A percentile compares a stretch with the other conserved stretches of the same genome.
phyloP scores from a whole-genome alignment of 2,329 filamentous ascomycete genomes.

The Hypoxylon sp. region DNA sequence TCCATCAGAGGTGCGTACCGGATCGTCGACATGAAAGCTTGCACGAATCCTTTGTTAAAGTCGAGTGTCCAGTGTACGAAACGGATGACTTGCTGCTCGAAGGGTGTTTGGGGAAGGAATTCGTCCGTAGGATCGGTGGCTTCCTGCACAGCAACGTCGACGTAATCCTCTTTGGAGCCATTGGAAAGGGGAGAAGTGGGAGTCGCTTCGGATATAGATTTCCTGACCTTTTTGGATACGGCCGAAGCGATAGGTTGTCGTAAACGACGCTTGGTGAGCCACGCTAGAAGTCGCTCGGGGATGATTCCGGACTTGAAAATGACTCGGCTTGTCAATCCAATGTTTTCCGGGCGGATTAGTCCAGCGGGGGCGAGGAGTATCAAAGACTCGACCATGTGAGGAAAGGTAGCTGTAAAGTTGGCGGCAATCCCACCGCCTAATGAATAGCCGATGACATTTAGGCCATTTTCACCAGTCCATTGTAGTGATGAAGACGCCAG shows the following conservation, averaged over 20 bases:
- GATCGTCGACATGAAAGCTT: slow-evolving; percentile 67
- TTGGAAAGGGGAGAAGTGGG: slow-evolving; percentile 29
- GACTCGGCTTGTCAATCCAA: slow-evolving; percentile 58
- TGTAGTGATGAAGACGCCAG: slow-evolving; percentile 73
- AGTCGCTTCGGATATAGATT: slow-evolving; percentile 28
- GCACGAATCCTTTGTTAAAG: slow-evolving; percentile 65
- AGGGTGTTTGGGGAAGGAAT: slow-evolving; percentile 44
- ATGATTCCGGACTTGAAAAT: slow-evolving; percentile 64
- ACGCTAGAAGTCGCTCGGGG: slow-evolving; percentile 60
- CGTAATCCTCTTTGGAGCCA: slow-evolving; percentile 46
- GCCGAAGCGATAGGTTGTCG: slow-evolving; percentile 58
- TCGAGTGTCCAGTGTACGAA: slow-evolving; percentile 67
- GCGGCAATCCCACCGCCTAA: slow-evolving; percentile 82
- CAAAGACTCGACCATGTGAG: slow-evolving; percentile 72
- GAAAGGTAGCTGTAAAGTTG: slow-evolving; percentile 77
- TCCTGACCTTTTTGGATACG: slow-evolving; percentile 41
- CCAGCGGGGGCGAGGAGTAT: slow-evolving; percentile 83
- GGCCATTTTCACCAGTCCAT: slow-evolving; percentile 68
- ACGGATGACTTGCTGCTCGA: slow-evolving; percentile 58
- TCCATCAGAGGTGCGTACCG: slow-evolving; percentile 62
- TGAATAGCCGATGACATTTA: slow-evolving; percentile 80
- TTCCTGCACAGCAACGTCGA: slow-evolving; percentile 56
- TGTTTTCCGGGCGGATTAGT: slow-evolving; percentile 67
- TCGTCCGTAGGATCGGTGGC: slow-evolving; percentile 44
- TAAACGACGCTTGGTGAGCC: slow-evolving; percentile 58